These are phyloP conservation scores for Colletotrichum aenigma DNA, from an alignment of 2,329 filamentous ascomycete species.

Conservation along the genomic window DNA sequence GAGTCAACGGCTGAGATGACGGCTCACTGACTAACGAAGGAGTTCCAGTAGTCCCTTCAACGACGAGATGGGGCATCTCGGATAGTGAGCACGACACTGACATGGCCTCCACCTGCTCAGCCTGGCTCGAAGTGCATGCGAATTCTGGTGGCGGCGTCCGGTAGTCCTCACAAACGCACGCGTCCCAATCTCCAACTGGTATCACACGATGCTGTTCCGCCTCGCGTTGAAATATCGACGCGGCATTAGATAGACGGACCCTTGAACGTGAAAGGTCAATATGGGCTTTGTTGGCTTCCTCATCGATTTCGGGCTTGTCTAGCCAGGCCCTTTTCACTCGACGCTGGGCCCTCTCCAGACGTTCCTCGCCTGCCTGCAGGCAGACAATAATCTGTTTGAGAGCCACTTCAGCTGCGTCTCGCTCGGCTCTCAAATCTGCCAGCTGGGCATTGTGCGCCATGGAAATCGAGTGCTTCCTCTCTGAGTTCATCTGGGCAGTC, in stretches of 20 bases:
- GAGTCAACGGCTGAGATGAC: neutral
- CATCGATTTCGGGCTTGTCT: neutral
- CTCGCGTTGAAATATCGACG: neutral
- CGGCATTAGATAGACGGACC: neutral
- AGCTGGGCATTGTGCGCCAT: neutral
- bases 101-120: neutral
- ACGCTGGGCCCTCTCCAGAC: rapidly evolving
- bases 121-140: neutral
- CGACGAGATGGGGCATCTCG: neutral
- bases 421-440: neutral
- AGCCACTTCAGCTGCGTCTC: neutral
- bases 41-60: neutral
- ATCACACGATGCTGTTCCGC: neutral
- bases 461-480: rapidly evolving
- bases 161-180: neutral
- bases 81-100: neutral
- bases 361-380: neutral
- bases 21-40: neutral
- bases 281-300: neutral
- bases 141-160: neutral
- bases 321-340: neutral
- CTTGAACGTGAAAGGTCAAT: rapidly evolving
- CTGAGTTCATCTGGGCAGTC: neutral
- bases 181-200: neutral
- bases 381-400: neutral